These are phyloP conservation scores for Ogataea minuta DNA, from an alignment of 805 yeast genomes.

Conservation along the genomic window DNA sequence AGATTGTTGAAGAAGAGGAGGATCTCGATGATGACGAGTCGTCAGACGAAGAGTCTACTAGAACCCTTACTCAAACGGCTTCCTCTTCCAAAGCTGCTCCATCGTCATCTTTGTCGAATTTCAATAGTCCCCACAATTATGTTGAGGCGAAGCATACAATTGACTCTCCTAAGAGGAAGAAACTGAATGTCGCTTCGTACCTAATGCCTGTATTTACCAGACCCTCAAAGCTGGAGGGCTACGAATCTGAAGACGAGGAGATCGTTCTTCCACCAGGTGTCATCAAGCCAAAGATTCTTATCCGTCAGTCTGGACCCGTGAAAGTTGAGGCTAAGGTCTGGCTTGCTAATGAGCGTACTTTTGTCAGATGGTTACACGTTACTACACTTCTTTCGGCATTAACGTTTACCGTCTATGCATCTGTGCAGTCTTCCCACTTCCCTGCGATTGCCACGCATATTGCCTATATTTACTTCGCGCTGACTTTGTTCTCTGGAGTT, in stretches of 20 bases:
- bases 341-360: slow-evolving; percentile 97
- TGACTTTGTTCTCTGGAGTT: slow-evolving; percentile 77
- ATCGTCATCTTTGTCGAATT: slow-evolving; percentile 7
- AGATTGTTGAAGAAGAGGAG: slow-evolving; percentile 34
- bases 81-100: slow-evolving; percentile 2
- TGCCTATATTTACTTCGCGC: slow-evolving; percentile 76
- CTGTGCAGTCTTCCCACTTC: slow-evolving; percentile 66
- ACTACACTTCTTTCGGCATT: slow-evolving; percentile 80
- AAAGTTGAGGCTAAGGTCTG: slow-evolving; percentile 97
- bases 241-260: slow-evolving; percentile 85
- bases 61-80: slow-evolving; percentile 23
- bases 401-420: slow-evolving; percentile 79
- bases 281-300: slow-evolving; percentile 68
- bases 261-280: slow-evolving; percentile 88
- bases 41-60: slow-evolving; percentile 58
- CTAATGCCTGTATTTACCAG: slow-evolving; percentile 34
- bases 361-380: slow-evolving; percentile 91
- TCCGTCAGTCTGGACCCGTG: slow-evolving; percentile 87
- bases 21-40: slow-evolving; percentile 45
- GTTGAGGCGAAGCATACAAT: neutral
- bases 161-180: slow-evolving; percentile 14
- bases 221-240: slow-evolving; percentile 35
- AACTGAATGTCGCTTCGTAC: slow-evolving; percentile 20
- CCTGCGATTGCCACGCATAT: slow-evolving; percentile 61
- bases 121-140: slow-evolving; percentile 4